Evolutionary conservation across 768 basidiomycete species (phyloP), one percentile per base, ranked within the genome.

Genomic region (Sarcomyxa edulis): DNA sequence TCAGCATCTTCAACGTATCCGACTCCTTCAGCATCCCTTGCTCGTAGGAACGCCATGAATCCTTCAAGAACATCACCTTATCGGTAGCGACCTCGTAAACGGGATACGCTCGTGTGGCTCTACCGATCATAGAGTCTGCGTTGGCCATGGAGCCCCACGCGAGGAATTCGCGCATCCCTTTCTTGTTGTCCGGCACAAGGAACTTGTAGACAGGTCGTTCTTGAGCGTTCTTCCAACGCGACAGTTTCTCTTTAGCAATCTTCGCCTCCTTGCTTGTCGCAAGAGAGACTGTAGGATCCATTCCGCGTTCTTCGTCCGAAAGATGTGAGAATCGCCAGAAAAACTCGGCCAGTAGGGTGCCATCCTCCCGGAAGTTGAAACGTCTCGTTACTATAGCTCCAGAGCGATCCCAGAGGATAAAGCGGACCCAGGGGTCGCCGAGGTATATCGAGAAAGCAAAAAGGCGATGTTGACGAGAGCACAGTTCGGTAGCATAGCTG

Each of bases 371-470:
- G 20, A 52, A 51, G 31, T 56, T 40, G 48, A 66, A 61, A 1
- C 34, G n/a, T 16, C 43, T 39, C 0, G 61, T 47, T 5, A 62
- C 58, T 10, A 65, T 46, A 0, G 44, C 48, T 6, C 60, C 65
- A 3, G 58, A 44, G 3, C 63, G 53, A 37, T 67, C 65, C 44
- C 53, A 50, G 4, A 54, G 50, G 14, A 67, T 47, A 24, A 66
- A 39, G 3, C 62, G 55, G 7, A 45, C 58, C 15, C 35, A 37
- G 1, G 43, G 40, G 22, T 54, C 51, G 11, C 29, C 47, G 14
- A 67, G 42, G 22, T 44, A 49, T 28, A 64, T 23, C 0, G 56
- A 47, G 47, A 62, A 64, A 5, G 43, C 28, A 26, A 48, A 54
- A 0, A 39, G 43, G 6, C 63, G 59, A 30, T 52, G 51, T 35